Evolutionary conservation across 768 basidiomycete genomes (phyloP), one percentile per base, ranked within the genome.

Genomic region (Boletus subparvulus): DNA sequence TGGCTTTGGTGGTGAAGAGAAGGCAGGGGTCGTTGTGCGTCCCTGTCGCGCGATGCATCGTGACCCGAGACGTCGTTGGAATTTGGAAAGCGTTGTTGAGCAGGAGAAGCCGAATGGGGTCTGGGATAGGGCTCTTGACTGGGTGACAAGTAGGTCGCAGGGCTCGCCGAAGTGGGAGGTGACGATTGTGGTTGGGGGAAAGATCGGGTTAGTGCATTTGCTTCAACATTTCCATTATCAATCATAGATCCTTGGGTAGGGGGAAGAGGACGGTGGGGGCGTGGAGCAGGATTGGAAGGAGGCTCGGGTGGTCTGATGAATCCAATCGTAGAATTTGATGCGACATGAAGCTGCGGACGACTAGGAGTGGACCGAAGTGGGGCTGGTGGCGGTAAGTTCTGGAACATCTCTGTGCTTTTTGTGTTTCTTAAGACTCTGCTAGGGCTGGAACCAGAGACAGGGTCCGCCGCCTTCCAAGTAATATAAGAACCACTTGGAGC

Each of bases 121-220:
- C 87, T 80, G 19, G 82, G 78, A 63, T 78, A 81, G 2, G 85
- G 83, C 1, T 89, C 87, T 49, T 78, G 75, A 52, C 66, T 75
- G 7, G 83, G 77, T 16, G 81, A 79, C 52, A 78, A 69, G 49
- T 73, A 72, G 7, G 69, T 43, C 21, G 63, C 58, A 49, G 62
- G 48, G 35, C 61, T 61, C 6, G 58, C 61, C 19, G 62, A 63
- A 24, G 50, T 44, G 10, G 61, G 54, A 26, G 69, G 60, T 12
- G 68, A 63, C 10, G 70, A 41, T 24, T 70, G 69, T n/a, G 62
- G 49, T 30, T 70, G 68, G 6, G 63, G 56, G 10, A 66, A 60
- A 28, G 64, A 35, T 40, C 72, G 65, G 4, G 43, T 48, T 17
- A 61, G 50, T 61, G 49, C 12, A 37, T 58, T 64, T 26, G 39